Evolutionary conservation across 768 basidiomycete species (phyloP), one percentile per base, ranked within the genome.

Genomic region (Boletus sp.): DNA sequence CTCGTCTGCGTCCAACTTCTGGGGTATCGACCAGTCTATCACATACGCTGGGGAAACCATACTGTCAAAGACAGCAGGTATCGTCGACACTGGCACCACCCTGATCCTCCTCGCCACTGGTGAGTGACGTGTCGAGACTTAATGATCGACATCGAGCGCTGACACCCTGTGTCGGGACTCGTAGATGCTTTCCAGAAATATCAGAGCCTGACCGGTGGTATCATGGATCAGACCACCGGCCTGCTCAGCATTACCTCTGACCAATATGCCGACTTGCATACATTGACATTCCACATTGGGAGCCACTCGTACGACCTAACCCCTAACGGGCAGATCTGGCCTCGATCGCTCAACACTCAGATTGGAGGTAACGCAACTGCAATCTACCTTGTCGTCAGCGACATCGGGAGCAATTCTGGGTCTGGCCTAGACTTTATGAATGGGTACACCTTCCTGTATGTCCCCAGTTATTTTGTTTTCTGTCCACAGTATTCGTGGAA

Each of bases 321-420:
- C 3, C 56, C 67, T 3, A 64, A 71, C 15, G 70, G 64, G 66
- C 73, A 75, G 48, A 73, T 72, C 52, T 75, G 73, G 71, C 75
- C 73, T 3, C 69, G 67, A 40, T 67, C 67, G 17, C 61, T 74
- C 32, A 75, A 74, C 60, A 53, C 47, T 5, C 53, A 11, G 8
- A 56, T 75, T 15, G 75, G 72, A 5, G 72, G 72, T 2, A 57
- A 5, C 11, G 4, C 64, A 12, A 5, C 18, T 30, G 20, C 37
- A 17, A 71, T 72, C 29, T 73, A 74, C 50, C 69, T 76, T 5
- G 1, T 75, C 32, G 52, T 75, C 17, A 2, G 12, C 12, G 66
- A 73, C 39, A 36, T 60, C 2, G 67, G 64, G 2, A 17, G 3
- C 0, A 1, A 33, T 0, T 59, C 55, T 28, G 60, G 69, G 5